phyloP scores from a whole-genome alignment of 2,329 filamentous ascomycete genomes.

The Alternaria triticimaculans region DNA sequence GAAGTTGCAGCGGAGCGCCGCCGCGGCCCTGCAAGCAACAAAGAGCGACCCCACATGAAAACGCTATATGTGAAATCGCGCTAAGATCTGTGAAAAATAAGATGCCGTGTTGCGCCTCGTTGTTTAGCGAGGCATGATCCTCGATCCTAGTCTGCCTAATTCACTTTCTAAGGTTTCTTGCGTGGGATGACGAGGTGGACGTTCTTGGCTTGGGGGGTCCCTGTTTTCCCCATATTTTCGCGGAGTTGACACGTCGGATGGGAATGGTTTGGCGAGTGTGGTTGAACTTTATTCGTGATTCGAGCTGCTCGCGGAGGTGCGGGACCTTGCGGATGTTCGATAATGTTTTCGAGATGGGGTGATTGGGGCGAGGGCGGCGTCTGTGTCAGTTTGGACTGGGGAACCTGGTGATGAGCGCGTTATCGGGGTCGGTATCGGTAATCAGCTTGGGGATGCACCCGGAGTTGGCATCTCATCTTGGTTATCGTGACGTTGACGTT shows the following conservation, averaged over 20 bases:
- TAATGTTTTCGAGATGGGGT: neutral
- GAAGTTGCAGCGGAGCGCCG: neutral
- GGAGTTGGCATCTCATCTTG: neutral
- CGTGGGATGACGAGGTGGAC: neutral
- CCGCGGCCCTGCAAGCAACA: neutral
- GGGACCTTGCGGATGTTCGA: neutral
- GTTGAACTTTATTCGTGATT: neutral
- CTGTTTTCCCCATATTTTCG: neutral
- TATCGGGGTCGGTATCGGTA: neutral
- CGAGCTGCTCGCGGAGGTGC: neutral
- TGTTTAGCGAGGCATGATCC: neutral
- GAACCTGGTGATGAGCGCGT: neutral
- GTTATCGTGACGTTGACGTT: neutral
- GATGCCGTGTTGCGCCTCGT: neutral
- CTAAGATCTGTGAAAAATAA: neutral
- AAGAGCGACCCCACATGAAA: neutral
- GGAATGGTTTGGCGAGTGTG: neutral
- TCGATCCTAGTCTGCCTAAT: neutral
- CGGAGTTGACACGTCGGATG: neutral
- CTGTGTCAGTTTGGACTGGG: constrained; percentile 1
- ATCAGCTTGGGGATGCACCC: neutral
- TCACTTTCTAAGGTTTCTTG: neutral
- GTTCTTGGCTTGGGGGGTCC: neutral
- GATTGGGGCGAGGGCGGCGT: neutral
- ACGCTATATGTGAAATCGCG: neutral